Base-by-base conservation (phyloP, 2,329 filamentous ascomycete genomes). In the Graphilbum fragrans region DNA sequence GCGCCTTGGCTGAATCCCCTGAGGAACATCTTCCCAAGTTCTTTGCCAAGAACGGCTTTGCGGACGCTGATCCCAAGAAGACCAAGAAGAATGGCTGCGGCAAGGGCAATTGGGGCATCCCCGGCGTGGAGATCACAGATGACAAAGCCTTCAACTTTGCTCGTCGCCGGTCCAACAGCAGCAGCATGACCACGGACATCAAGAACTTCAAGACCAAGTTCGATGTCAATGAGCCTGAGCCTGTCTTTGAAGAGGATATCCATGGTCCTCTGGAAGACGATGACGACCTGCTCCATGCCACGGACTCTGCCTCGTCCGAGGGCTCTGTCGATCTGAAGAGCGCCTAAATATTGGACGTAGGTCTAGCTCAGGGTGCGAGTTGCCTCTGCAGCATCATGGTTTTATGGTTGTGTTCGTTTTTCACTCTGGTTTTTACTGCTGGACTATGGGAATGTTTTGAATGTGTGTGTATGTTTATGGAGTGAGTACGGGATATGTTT, bases 1-100 rank as follows among this genome's bases (percentile, higher is more conserved):
- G 78, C 55, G 82, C 74, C 56, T 66, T 86, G 52, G 80, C 82
- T 51, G 83, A 92, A 54, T 21, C 31, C 58, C 69, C 77, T 42
- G 72, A 82, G 49, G 82, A 92, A 52, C 74, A 82, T 54, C 67
- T 94, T 22, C 90, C 92, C 57, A 86, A 87, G 57, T 96, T 84
- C 76, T 96, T 96, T 61, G 86, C 77, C 63, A 95, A 95, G 69
- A 67, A 77, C 46, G 90, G 90, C 51, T 81, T 82, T 58, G 69
- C 77, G 54, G 87, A 87, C 57, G 70, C 72, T 52, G 85, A 94
- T 57, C 90, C 92, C 47, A 87, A 86, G 63, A 92, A 93, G 72
- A 81, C 83, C 58, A 98, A 98, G 80, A 98, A 98, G 71, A 85
- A 94, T 56, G 90, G 90, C 49, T 82, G 76, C 52, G 90, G 90